Percentiles rank a stretch among this genome's conserved stretches.
Evolutionary conservation across 352 stramenopile genomes (phyloP).

Genomic region (Pythium plurisporium): DNA sequence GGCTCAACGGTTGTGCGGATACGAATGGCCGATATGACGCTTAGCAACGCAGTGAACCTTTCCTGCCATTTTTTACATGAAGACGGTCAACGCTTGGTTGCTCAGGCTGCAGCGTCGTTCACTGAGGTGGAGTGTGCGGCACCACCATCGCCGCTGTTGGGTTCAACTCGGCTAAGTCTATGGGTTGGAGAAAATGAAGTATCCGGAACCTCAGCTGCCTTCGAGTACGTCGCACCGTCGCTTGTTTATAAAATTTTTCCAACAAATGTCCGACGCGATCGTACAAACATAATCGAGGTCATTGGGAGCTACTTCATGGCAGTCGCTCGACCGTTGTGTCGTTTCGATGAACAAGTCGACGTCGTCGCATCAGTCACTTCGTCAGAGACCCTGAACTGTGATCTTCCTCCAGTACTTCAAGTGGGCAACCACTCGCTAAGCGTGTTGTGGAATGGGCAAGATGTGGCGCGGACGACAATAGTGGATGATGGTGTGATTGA

Average conservation of each 20-base stretch:
- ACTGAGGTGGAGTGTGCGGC: constrained; percentile 1
- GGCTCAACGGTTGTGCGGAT: neutral
- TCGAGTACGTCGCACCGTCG: constrained; percentile 2
- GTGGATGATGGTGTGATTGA: neutral
- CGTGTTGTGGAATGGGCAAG: constrained; percentile 19
- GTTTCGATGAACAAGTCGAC: constrained; percentile 1
- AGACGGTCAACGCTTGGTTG: neutral
- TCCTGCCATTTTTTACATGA: neutral
- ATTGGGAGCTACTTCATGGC: constrained; percentile 3
- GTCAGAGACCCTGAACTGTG: neutral
- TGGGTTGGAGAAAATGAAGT: neutral
- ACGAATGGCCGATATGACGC: neutral
- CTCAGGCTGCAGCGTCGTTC: neutral
- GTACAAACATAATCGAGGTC: neutral
- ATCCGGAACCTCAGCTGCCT: constrained; percentile 1
- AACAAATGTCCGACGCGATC: neutral
- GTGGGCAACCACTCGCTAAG: constrained; percentile 7
- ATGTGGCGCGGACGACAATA: neutral
- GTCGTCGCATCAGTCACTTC: constrained; percentile 8
- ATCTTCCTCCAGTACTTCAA: neutral
- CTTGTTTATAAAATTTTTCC: constrained; percentile 1
- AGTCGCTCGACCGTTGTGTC: neutral
- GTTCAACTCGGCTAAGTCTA: neutral
- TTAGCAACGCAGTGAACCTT: neutral
- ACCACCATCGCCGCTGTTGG: neutral